Evolutionary conservation across 331 rosid genomes (phyloP), one percentile per base, ranked within the genome.

Genomic region (Saraca asoca): DNA sequence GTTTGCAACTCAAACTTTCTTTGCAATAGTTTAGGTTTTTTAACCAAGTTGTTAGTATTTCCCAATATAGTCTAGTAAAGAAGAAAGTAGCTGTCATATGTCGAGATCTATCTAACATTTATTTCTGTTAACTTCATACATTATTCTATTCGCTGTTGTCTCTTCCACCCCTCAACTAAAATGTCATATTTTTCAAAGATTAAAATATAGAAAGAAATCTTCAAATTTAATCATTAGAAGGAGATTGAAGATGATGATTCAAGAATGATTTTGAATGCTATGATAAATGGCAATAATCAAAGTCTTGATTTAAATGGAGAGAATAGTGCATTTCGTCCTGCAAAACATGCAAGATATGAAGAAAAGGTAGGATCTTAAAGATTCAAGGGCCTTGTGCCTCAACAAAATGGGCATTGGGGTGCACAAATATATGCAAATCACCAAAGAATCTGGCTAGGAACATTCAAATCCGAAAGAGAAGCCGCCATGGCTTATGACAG

Each of bases 401-500:
- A 85, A 61, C 83, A 72, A 66, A 88, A 83, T 13, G 95, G 95
- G 17, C 76, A 85, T 71, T 88, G 90, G 91, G 95, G 95, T 34
- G 87, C 95, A 12, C 95, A 87, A 13, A 82, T 87, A 59, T 87
- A 87, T 5, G 83, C 85, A 66, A 80, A 85, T 6, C 91, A 82
- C 70, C 83, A 87, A 20, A 81, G 95, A 69, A 70, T 87, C 6
- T 88, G 95, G 91, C 80, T 88, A 0, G 95, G 95, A 10, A 88
- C 90, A 1, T 88, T 88, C 81, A 81, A 74, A 19, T 70, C 87
- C 0, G 82, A 81, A 66, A 43, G 16, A 45, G 88, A 85, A 8
- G 95, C 95, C 1, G 91, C 91, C 31, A 83, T 81, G 91, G 91
- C 89, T 43, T 88, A 88, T 12, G 95, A 88, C 5, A 88, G 91